Conservation (phyloP, 148 eudicot genomes). For the Rhododendron vialii region DNA sequence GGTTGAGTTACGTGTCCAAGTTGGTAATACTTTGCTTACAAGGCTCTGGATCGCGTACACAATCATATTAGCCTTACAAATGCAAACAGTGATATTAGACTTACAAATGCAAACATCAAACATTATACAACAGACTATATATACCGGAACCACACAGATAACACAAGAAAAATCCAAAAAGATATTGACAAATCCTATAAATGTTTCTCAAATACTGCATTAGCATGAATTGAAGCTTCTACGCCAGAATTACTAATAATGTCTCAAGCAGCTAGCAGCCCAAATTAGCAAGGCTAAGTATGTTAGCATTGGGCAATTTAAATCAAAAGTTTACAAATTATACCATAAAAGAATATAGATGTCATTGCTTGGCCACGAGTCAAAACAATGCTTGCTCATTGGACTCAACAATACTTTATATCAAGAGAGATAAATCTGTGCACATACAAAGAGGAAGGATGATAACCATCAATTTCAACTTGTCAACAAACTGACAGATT, state of each 20-base stretch:
- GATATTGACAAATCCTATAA: neutral
- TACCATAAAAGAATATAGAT: neutral
- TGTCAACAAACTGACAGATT: neutral
- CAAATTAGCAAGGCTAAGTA: neutral
- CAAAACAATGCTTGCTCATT: neutral
- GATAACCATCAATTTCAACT: neutral
- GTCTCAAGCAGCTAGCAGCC: neutral
- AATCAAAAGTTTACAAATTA: neutral
- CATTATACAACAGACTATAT: neutral
- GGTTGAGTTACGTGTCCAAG: neutral
- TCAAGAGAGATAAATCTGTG: neutral
- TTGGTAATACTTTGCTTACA: neutral
- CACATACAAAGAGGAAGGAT: neutral
- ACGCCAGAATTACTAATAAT: neutral
- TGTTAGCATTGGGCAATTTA: neutral
- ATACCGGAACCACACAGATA: neutral
- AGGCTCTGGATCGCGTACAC: neutral
- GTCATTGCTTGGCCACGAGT: neutral
- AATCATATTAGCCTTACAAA: neutral
- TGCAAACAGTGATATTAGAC: too few relatives aligned
- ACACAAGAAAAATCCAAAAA: neutral
- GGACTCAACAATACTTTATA: neutral
- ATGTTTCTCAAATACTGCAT: neutral
- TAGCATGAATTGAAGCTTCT: neutral
- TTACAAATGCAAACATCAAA: neutral